These are phyloP conservation scores for Thielaviopsis ethacetica DNA, from an alignment of 2,329 filamentous ascomycete genomes.

Conservation along the genomic window DNA sequence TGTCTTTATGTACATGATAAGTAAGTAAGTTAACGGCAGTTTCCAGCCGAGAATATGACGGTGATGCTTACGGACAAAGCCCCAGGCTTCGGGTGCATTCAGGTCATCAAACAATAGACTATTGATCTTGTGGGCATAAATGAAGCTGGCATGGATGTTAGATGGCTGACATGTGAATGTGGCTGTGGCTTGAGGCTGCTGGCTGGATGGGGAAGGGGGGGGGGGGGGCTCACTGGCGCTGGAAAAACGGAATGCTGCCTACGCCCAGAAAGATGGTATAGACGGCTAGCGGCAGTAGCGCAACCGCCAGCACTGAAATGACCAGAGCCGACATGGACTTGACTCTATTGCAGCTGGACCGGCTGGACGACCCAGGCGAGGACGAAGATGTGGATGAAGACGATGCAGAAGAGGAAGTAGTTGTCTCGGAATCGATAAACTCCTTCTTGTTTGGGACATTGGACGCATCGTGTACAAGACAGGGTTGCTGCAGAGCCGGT, in stretches of 20 bases:
- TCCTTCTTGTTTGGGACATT: not conserved
- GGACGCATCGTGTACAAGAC: not conserved
- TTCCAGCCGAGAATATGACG: not conserved
- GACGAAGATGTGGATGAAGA: not conserved
- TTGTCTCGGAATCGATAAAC: not conserved
- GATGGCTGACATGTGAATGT: not conserved
- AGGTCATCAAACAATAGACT: slow-evolving; percentile 56
- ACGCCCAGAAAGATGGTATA: slow-evolving; percentile 53
- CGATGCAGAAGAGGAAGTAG: not conserved
- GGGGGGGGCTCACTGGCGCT: slow-evolving; percentile 52
- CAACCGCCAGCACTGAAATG: not conserved
- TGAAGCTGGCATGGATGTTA: slow-evolving; percentile 34
- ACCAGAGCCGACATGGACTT: slow-evolving; percentile 1
- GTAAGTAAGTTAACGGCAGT: not conserved
- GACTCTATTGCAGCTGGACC: not conserved
- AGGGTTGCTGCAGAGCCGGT: not conserved
- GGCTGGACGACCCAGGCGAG: not conserved
- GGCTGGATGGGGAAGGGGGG: not conserved
- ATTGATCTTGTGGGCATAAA: slow-evolving; percentile 73
- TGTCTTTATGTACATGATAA: slow-evolving; percentile 33
- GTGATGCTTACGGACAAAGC: slow-evolving; percentile 53
- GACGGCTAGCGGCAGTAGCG: slow-evolving; percentile 22
- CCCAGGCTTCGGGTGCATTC: slow-evolving; percentile 64
- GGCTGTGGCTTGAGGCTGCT: not conserved
- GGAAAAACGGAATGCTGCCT: slow-evolving; percentile 52